Conservation (phyloP, 2,329 filamentous ascomycete genomes). For the Cladosporium sp. region DNA sequence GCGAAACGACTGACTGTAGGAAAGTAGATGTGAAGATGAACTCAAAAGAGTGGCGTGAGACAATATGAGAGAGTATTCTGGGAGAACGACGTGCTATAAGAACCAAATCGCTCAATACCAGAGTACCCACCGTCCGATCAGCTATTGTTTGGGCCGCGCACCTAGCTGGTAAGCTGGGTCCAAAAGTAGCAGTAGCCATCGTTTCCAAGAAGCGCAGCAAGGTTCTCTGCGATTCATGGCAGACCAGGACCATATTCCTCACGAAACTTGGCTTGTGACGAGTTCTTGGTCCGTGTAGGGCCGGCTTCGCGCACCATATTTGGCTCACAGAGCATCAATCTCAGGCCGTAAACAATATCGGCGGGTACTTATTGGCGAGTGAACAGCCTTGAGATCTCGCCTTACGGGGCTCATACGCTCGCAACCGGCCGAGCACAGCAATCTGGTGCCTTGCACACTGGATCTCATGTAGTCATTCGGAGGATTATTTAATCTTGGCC, state of each 20-base stretch:
- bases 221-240: constrained; percentile 2
- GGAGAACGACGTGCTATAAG: constrained; percentile 2
- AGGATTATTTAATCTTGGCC: constrained; percentile 9
- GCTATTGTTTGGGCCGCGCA: constrained; percentile 4
- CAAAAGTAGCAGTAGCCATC: constrained; percentile 9
- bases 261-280: constrained; percentile 1
- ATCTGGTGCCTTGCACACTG: not conserved
- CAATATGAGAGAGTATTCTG: constrained; percentile 1
- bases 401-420: not conserved
- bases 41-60: not conserved
- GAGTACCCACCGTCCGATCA: not conserved
- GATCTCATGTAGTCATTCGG: not conserved
- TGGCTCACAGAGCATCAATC: not conserved
- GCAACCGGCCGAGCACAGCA: not conserved
- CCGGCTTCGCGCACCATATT: not conserved
- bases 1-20: not conserved
- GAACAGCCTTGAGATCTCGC: not conserved
- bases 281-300: constrained; percentile 1
- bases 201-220: constrained; percentile 8
- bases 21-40: constrained; percentile 1
- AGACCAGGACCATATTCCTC: not conserved
- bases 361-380: not conserved
- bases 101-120: not conserved
- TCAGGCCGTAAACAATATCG: not conserved
- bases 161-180: not conserved